Base-by-base conservation (phyloP, 129 eudicot genomes). In the Flaveria sonorensis region DNA sequence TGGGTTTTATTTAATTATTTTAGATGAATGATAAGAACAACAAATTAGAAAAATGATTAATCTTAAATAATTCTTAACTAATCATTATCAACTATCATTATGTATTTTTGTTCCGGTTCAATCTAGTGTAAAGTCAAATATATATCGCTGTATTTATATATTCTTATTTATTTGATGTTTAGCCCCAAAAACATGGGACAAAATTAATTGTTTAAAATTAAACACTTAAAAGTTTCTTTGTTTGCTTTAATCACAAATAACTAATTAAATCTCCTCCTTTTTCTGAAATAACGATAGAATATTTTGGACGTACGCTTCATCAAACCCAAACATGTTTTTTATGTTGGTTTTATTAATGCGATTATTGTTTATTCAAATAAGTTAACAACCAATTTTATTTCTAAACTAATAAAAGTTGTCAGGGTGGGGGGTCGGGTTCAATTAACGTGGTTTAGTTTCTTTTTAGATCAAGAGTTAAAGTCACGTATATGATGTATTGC, bases 111-210 rank as follows among this genome's bases (percentile, higher is more conserved):
- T 14, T 65, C 63, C 16, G 45, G 47, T 75, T 56, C 64, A 70
- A 46, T 79, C 77, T 71, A 14, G 72, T 60, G 9, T 20, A 36
- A 61, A 71, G 64, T 62, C 77, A 78, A 78, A 70, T 59, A 70
- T 26, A 78, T 0, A 70, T 70, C 13, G 64, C 42, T 60, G 77
- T 70, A 59, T 47, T 56, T 26, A 55, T 26, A 19, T 59, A 46
- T 59, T 11, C 20, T 23, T 15, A 65, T 24, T 30, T 30, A 13
- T 19, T 20, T 52, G 52, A 1, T 30, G 42, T 67, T 36, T 42
- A 51, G 50, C 59, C 45, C 74, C 36, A 6, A 10, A 65, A 68
- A 77, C 81, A 77, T 52, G 81, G 72, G 26, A 51, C 36, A 65
- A 76, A 20, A 19, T 26, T 4, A n/a, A 55, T 52, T 56, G 1